Evolutionary conservation across 116 monocot species (phyloP), one percentile per base, ranked within the genome.

Genomic region (Dioscorea cayenensis): DNA sequence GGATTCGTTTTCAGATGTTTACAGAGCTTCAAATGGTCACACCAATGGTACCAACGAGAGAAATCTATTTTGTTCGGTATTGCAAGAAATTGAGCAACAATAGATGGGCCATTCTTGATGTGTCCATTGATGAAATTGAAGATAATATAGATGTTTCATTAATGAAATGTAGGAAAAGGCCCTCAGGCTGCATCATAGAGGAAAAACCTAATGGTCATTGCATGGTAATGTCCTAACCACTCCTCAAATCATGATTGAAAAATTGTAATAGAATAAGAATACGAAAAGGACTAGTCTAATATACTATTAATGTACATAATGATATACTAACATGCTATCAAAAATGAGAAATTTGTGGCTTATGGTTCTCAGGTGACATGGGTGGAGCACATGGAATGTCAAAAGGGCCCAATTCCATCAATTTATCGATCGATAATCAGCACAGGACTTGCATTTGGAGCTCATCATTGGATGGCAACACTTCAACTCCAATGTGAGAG

Each of bases 111-210:
- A 74, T 89, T 20, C 66, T 89, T 7, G 89, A 89, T 62, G 76
- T 92, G 7, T 84, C 89, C 0, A 64, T 86, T 1, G 82, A 86
- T 48, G 59, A 80, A n/a, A 65, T 66, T 7, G 83, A 85, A 64
- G 75, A 77, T n/a, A 84, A 36, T 65, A 69, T 78, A 36, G 82
- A 84, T 49, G 37, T 71, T 14, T 78, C 77, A 35, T 70, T 71
- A 0, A 36, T 60, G 9, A 85, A 71, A 36, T 92, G 75, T 52
- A 50, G 82, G 51, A 84, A 78, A 72, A 65, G 76, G 1, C 92
- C 92, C 2, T 92, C 92, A 13, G 89, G 92, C 2, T 92, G 89
- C 79, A 67, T 92, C 49, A 80, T 92, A 71, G 84, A 92, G 68
- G 92, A 92, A 66, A 78, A 78, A 48, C 66, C 74, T 65, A 86